These are phyloP conservation scores for Sclerotinia nivalis DNA, from an alignment of 2,329 filamentous ascomycete species.

Conservation along the genomic window DNA sequence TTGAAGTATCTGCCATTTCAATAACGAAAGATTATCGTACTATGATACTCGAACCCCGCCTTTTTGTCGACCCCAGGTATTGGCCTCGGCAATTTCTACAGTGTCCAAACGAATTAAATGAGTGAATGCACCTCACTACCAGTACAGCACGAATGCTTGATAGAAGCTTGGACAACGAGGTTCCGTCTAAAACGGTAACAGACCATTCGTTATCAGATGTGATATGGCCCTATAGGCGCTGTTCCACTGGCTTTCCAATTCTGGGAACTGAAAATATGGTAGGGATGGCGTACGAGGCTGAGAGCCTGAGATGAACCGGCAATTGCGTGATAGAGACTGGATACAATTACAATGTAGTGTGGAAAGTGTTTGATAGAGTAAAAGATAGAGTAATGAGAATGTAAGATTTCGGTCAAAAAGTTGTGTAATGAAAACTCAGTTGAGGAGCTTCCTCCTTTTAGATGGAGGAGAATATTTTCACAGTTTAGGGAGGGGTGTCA, in stretches of 20 bases:
- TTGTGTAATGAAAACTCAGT: slow-evolving; percentile 26
- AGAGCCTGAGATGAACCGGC: slow-evolving; percentile 14
- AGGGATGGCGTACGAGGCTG: slow-evolving; percentile 25
- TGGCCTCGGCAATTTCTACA: slow-evolving; percentile 21
- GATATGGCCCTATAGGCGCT: slow-evolving; percentile 21
- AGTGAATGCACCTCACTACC: slow-evolving; percentile 1
- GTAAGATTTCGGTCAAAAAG: slow-evolving; percentile 22
- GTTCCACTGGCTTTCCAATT: slow-evolving; percentile 18
- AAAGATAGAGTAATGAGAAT: slow-evolving; percentile 26
- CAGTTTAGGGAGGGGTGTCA: slow-evolving; percentile 13
- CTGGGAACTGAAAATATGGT: slow-evolving; percentile 14
- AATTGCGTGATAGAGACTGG: slow-evolving; percentile 13
- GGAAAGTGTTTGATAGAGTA: slow-evolving; percentile 18
- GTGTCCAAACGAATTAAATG: slow-evolving; percentile 20
- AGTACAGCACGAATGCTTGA: slow-evolving; percentile 22
- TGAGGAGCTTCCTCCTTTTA: slow-evolving; percentile 24
- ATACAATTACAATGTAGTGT: slow-evolving; percentile 8
- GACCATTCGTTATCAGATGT: slow-evolving; percentile 22
- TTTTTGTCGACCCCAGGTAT: slow-evolving; percentile 17
- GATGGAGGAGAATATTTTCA: slow-evolving; percentile 21
- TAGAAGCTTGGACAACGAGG: slow-evolving; percentile 21
- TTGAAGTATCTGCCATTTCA: slow-evolving; percentile 24
- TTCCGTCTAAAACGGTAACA: slow-evolving; percentile 19
- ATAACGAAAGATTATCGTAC: background rate
- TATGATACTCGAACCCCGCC: slow-evolving; percentile 12